phyloP scores from a whole-genome alignment of 768 basidiomycete genomes.

The Zangia roseola region DNA sequence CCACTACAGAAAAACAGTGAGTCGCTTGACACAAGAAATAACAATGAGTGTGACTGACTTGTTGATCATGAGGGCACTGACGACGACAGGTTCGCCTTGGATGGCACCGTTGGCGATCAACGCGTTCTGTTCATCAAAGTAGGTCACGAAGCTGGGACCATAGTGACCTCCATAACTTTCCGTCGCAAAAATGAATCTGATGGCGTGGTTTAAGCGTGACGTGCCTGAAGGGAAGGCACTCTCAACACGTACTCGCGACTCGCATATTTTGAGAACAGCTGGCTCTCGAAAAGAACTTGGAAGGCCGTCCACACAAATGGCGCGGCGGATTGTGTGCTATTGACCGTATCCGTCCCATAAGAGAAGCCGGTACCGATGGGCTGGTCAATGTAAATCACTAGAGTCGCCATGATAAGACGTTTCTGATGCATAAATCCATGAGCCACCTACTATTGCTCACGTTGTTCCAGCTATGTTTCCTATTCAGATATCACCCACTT shows the following conservation, averaged over 20 bases:
- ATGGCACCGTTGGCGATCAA: conserved; percentile 45
- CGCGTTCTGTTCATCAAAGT: conserved; percentile 61
- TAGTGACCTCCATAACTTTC: conserved; percentile 73
- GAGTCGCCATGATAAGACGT: background rate
- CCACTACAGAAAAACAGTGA: conserved; percentile 38
- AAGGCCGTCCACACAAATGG: conserved; percentile 60
- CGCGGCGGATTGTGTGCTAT: conserved; percentile 50
- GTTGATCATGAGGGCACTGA: conserved; percentile 65
- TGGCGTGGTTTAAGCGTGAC: background rate
- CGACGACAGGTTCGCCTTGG: conserved; percentile 48
- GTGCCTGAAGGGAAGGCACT: background rate
- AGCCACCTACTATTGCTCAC: conserved; percentile 55
- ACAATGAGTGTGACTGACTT: conserved; percentile 38
- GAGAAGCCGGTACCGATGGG: conserved; percentile 69
- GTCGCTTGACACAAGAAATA: background rate
- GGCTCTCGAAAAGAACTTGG: conserved; percentile 60
- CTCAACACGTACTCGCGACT: conserved; percentile 47
- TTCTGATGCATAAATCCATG: background rate
- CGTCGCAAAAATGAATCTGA: conserved; percentile 60
- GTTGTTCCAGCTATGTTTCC: conserved; percentile 58
- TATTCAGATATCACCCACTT: background rate
- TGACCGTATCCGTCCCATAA: conserved; percentile 54
- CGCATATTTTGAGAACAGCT: conserved; percentile 48
- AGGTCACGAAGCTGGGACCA: conserved; percentile 61
- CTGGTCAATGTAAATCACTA: conserved; percentile 72